Conservation (phyloP, 768 basidiomycete species). For the Phlebiopsis gigantea region DNA sequence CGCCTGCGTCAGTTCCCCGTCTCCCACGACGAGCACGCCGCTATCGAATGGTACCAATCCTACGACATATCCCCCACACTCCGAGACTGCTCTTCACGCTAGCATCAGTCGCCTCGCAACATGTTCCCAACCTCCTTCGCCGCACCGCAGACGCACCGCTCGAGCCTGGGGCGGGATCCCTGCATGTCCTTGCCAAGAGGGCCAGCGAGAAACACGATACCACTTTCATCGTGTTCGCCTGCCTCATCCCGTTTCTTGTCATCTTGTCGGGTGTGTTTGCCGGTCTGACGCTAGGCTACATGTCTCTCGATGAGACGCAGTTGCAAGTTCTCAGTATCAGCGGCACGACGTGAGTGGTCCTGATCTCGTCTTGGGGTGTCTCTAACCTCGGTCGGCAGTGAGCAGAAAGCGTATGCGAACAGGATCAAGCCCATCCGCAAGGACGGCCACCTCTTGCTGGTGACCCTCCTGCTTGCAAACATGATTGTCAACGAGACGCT, state of each 20-base stretch:
- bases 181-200: conserved; percentile 26
- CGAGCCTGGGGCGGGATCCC: neutral
- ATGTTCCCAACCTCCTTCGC: conserved; percentile 20
- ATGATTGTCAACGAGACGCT: conserved; percentile 91
- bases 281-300: conserved; percentile 87
- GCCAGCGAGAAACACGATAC: conserved; percentile 18
- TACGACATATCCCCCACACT: conserved; percentile 14
- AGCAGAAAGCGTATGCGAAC: conserved; percentile 75
- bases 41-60: conserved; percentile 26
- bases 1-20: conserved; percentile 2
- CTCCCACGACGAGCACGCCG: conserved; percentile 12
- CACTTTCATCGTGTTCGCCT: conserved; percentile 36
- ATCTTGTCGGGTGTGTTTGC: conserved; percentile 83
- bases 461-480: conserved; percentile 79
- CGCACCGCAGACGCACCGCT: neutral
- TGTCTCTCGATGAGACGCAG: conserved; percentile 91
- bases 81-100: conserved; percentile 23
- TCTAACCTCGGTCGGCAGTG: conserved; percentile 34
- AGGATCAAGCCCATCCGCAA: conserved; percentile 84
- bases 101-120: conserved; percentile 21
- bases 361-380: conserved; percentile 4
- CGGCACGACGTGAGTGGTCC: conserved; percentile 64
- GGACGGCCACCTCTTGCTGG: conserved; percentile 78
- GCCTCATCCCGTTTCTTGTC: conserved; percentile 81
- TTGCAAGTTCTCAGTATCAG: conserved; percentile 82